Evolutionary conservation across 169 alveolate species (phyloP), one percentile per base, ranked within the genome.

Genomic region (Plasmodium malariae): DNA sequence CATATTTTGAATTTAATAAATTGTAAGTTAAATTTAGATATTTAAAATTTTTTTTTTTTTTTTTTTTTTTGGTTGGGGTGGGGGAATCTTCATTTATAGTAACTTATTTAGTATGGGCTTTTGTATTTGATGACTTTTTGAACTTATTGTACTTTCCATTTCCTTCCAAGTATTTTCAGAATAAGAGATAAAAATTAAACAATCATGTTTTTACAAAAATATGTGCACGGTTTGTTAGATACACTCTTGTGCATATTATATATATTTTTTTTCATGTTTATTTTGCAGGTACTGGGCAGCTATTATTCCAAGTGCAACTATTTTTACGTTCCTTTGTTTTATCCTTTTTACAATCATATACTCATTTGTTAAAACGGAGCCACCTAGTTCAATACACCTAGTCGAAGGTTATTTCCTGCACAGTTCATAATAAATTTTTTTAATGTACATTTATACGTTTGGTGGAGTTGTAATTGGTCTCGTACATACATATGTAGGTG

Each of bases 201-300:
- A 28, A 51, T 11, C 5, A 40, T 1, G 26, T 9, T 14, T 48
- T 6, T 21, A 26, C 37, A 14, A 45, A 34, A 3, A 21, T 32
- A 40, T 59, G 43, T 63, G 14, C 60, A 32, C 60, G 32, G 24
- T 48, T n/a, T 19, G 2, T 14, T 51, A 32, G 19, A 14, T 19
- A 24, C 34, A 17, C 36, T 4, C 36, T n/a, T 65, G 57, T 65
- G 36, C 51, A 2, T 3, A 12, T 19, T 59, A 26, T 73, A 54
- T 45, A 26, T 55, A 30, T 43, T 30, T 37, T 4, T 37, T 48
- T 28, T 3, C 0, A 19, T 57, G 2, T 54, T 6, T 30, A 65
- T 26, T n/a, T 0, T 65, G 54, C 34, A 80, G 90, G 70, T 80
- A 80, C 62, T 80, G 90, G 90, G 90, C 90, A 26, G 78, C 80